A percentile compares a stretch with the other conserved stretches of the same genome.
These are phyloP conservation scores for Kluyveromyces sp. DNA, from an alignment of 1,139 yeast species.

Conservation along the genomic window DNA sequence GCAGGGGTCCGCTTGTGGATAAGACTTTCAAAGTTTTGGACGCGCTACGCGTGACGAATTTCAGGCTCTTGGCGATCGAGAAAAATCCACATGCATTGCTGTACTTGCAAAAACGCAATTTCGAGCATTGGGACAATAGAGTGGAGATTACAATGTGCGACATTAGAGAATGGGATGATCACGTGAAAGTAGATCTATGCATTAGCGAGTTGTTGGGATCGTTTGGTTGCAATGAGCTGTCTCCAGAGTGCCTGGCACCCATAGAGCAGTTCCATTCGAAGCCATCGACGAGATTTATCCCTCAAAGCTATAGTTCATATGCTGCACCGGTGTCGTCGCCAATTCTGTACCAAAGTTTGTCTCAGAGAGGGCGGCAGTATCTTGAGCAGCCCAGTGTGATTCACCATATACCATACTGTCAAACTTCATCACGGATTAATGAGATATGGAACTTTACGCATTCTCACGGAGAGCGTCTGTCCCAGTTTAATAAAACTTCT, in stretches of 20 bases:
- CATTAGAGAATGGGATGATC: slow-evolving; percentile 42
- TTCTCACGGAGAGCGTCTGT: slow-evolving; percentile 27
- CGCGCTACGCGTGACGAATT: slow-evolving; percentile 23
- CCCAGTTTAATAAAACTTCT: slow-evolving; percentile 12
- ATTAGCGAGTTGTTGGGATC: slow-evolving; percentile 83
- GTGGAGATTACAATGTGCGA: slow-evolving; percentile 51
- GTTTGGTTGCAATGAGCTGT: slow-evolving; percentile 83
- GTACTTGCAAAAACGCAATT: slow-evolving; percentile 38
- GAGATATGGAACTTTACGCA: slow-evolving; percentile 50
- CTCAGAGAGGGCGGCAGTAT: slow-evolving; percentile 19
- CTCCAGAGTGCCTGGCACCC: slow-evolving; percentile 63
- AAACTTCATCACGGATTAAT: slow-evolving; percentile 36
- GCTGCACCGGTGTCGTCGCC: slow-evolving; percentile 64
- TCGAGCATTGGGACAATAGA: slow-evolving; percentile 36
- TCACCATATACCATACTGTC: slow-evolving; percentile 44
- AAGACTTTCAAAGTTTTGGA: slow-evolving; percentile 39
- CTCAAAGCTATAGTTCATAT: slow-evolving; percentile 50
- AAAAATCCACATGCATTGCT: slow-evolving; percentile 59
- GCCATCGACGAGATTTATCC: slow-evolving; percentile 44
- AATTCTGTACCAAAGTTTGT: slow-evolving; percentile 33
- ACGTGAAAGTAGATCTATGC: slow-evolving; percentile 43
- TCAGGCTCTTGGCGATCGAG: slow-evolving; percentile 53
- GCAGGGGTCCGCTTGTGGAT: slow-evolving; percentile 73
- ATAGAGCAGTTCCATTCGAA: slow-evolving; percentile 30
- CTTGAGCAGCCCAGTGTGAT: slow-evolving; percentile 55